These are phyloP conservation scores for Penicillium italicum DNA, from an alignment of 2,329 filamentous ascomycete species.

Conservation along the genomic window DNA sequence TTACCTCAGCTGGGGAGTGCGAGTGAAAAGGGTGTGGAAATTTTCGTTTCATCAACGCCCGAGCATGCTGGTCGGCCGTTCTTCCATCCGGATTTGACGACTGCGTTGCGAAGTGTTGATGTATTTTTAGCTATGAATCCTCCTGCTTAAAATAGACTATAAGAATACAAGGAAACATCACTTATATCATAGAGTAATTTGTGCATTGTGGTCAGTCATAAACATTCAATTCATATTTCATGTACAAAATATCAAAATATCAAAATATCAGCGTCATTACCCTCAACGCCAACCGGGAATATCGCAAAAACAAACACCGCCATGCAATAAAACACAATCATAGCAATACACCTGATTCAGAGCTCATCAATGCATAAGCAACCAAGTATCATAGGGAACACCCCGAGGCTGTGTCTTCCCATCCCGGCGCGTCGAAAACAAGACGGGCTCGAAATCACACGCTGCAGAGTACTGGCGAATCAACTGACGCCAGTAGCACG, in stretches of 20 bases:
- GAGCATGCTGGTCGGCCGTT: slow-evolving; percentile 72
- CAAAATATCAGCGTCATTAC: not conserved
- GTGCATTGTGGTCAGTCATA: not conserved
- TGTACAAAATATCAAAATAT: not conserved
- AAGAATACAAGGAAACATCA: not conserved
- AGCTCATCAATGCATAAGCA: slow-evolving; percentile 25
- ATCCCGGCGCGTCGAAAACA: slow-evolving; percentile 29
- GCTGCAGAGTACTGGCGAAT: slow-evolving; percentile 38
- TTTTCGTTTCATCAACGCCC: not conserved
- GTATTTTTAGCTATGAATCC: not conserved
- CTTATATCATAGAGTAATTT: not conserved
- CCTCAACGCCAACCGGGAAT: slow-evolving; percentile 1
- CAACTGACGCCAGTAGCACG: slow-evolving; percentile 54
- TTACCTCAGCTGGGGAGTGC: not conserved
- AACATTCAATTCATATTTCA: not conserved
- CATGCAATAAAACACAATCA: not conserved
- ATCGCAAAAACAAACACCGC: not conserved
- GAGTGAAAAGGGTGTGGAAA: not conserved
- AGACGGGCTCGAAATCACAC: slow-evolving; percentile 42
- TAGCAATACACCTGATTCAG: not conserved
- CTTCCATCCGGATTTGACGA: slow-evolving; percentile 86
- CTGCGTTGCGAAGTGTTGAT: slow-evolving; percentile 71
- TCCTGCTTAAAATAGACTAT: not conserved
- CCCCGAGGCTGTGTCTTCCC: slow-evolving; percentile 33
- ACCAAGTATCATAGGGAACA: slow-evolving; percentile 42